phyloP scores from a whole-genome alignment of 495 filamentous ascomycete species.

The Delitschia confertaspora region DNA sequence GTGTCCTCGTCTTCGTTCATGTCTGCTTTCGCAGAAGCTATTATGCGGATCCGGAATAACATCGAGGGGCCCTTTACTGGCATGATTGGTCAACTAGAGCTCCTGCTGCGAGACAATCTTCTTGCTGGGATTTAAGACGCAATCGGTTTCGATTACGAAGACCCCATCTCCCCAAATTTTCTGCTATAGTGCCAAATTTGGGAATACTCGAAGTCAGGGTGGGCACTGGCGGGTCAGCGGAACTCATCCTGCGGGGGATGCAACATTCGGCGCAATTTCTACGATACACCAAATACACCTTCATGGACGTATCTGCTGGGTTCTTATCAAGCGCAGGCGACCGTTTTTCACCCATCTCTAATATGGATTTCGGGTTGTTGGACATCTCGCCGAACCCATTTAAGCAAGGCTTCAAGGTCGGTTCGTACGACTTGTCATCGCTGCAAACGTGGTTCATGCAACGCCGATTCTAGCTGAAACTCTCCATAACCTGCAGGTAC shows the following conservation, averaged over 20 bases:
- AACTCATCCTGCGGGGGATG: background rate
- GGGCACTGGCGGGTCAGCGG: slow-evolving; percentile 7
- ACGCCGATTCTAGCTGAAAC: slow-evolving; percentile 4
- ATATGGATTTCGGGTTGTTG: slow-evolving; percentile 1
- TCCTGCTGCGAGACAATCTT: no score
- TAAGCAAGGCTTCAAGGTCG: slow-evolving; percentile 10
- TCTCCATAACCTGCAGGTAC: slow-evolving; percentile 5
- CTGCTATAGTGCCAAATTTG: slow-evolving; percentile 4
- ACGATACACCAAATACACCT: slow-evolving; percentile 3
- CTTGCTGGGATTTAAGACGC: no score
- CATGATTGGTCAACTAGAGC: no score
- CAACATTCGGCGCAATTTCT: background rate
- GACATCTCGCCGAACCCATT: slow-evolving; percentile 9
- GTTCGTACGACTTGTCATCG: slow-evolving; percentile 7
- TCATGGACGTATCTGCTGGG: slow-evolving; percentile 11
- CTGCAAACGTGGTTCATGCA: slow-evolving; percentile 11
- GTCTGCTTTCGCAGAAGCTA: no score
- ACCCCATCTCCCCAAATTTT: no score
- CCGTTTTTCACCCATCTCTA: background rate
- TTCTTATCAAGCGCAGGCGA: slow-evolving; percentile 10
- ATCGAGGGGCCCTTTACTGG: no score
- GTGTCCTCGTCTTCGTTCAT: no score
- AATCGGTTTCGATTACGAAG: no score
- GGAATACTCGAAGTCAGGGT: slow-evolving; percentile 7
- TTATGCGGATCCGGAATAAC: no score